Conservation (phyloP, 352 stramenopile species). For the Phytophthora litchii region DNA sequence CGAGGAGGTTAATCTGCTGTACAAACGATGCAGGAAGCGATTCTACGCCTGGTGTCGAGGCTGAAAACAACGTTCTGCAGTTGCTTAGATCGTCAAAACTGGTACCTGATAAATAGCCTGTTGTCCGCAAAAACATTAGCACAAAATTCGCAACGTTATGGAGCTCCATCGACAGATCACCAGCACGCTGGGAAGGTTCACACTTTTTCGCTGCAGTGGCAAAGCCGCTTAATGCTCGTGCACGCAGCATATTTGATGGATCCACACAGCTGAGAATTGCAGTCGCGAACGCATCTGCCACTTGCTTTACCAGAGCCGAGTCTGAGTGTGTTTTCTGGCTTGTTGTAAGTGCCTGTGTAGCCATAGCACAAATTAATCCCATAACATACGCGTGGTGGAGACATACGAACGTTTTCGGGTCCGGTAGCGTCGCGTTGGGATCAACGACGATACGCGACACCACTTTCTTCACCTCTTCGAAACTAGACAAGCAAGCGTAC, state of each 20-base stretch:
- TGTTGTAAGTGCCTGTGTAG: conserved; percentile 74
- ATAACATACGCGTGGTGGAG: conserved; percentile 84
- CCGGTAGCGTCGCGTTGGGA: conserved; percentile 44
- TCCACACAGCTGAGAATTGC: conserved; percentile 81
- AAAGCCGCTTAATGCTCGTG: conserved; percentile 61
- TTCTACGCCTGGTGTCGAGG: conserved; percentile 48
- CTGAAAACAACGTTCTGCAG: conserved; percentile 59
- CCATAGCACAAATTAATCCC: conserved; percentile 79
- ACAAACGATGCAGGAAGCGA: conserved; percentile 74
- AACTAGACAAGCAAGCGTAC: conserved; percentile 69
- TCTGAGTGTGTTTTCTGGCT: conserved; percentile 64
- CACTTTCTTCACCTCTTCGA: conserved; percentile 83
- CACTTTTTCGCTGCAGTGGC: conserved; percentile 57
- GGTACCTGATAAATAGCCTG: conserved; percentile 59
- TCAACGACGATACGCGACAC: conserved; percentile 69
- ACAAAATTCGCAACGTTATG: conserved; percentile 82
- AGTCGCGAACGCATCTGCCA: conserved; percentile 78
- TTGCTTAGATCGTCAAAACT: conserved; percentile 67
- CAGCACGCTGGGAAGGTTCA: conserved; percentile 45
- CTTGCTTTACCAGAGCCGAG: conserved; percentile 65
- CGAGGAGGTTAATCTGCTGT: conserved; percentile 69
- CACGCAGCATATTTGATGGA: conserved; percentile 58
- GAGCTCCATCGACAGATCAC: conserved; percentile 66
- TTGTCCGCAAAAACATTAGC: conserved; percentile 71
- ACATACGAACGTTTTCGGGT: conserved; percentile 74